Percentiles rank a stretch among this genome's conserved stretches.
phyloP scores from a whole-genome alignment of 2,329 filamentous ascomycete genomes.

The Magnaporthales sp. region DNA sequence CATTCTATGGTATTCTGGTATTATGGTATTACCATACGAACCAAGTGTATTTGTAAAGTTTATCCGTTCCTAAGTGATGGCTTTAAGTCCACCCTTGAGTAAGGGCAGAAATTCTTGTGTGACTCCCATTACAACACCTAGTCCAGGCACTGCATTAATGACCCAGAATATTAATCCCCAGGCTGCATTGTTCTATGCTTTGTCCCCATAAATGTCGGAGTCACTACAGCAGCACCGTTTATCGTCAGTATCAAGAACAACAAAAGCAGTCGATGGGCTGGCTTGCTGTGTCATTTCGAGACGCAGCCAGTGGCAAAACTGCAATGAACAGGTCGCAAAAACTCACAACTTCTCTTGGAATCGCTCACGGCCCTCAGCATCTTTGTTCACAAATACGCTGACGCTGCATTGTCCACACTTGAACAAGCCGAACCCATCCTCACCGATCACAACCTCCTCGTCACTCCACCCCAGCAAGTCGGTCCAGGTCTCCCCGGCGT shows the following conservation, averaged over 20 bases:
- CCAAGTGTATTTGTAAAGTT: too few species aligned
- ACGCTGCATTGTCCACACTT: conserved; percentile 44
- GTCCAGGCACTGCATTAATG: background rate
- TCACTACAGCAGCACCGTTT: conserved; percentile 10
- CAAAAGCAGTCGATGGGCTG: background rate
- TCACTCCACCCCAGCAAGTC: conserved; percentile 51
- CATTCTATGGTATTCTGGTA: too few species aligned
- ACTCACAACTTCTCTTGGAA: conserved; percentile 33
- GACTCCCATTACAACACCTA: background rate
- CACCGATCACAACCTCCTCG: conserved; percentile 48
- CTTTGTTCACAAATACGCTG: conserved; percentile 49
- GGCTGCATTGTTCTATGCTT: background rate
- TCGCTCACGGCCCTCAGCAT: conserved; percentile 38
- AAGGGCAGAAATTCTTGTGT: too few species aligned
- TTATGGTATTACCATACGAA: too few species aligned
- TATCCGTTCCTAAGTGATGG: too few species aligned
- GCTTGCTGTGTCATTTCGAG: background rate
- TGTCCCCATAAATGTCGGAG: conserved; percentile 18
- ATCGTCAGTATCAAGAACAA: background rate
- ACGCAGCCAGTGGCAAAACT: background rate
- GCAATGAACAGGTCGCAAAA: background rate
- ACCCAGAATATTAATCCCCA: background rate
- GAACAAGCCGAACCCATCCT: conserved; percentile 52
- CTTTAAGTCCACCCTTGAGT: too few species aligned
- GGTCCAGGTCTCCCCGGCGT: conserved; percentile 54